Base-by-base conservation (phyloP, 139 green algal genomes). In the Picochlorum sp. region DNA sequence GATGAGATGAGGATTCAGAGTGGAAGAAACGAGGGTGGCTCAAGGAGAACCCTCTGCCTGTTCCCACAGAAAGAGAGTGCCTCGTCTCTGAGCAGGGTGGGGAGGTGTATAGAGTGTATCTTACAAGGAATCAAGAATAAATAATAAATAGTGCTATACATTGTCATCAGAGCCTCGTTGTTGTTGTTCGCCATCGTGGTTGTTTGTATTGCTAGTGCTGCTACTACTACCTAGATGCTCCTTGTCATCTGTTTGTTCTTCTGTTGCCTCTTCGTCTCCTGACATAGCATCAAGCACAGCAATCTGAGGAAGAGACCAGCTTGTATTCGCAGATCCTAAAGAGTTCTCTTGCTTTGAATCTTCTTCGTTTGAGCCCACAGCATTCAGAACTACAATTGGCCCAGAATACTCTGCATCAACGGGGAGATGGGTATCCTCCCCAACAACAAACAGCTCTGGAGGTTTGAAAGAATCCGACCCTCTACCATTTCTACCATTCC, bases 61-160 rank as follows among this genome's bases (percentile, higher is more conserved):
- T 88, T 49, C 85, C 83, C 6, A 92, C 85, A 4, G 85, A 92
- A 76, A 71, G 85, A 3, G 83, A 92, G 64, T 68, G 81, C 23
- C 63, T 74, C 6, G 71, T 62, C 21, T 30, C 50, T 4, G 65
- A 49, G 47, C 60, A 70, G 55, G 61, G 47, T n/a, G 34, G 34
- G 34, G 2, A 41, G 34, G 34, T 11, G 8, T 41, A 41, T 41
- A 41, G 34, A 41, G 34, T 41, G 34, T 13, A 41, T 41, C 8
- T 9, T 41, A 41, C 8, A 9, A 41, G 34, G 8, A 41, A 41
- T 41, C 7, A 41, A 14, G 34, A 41, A 41, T 41, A 41, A 41
- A 41, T 41, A 41, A 41, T 41, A 41, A 41, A 41, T 41, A 41
- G 7, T 41, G 34, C 34, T 41, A 41, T 41, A 41, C 34, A 41